Conservation (phyloP, 2,329 filamentous ascomycete species). For the Verticillium zaregamsianum region DNA sequence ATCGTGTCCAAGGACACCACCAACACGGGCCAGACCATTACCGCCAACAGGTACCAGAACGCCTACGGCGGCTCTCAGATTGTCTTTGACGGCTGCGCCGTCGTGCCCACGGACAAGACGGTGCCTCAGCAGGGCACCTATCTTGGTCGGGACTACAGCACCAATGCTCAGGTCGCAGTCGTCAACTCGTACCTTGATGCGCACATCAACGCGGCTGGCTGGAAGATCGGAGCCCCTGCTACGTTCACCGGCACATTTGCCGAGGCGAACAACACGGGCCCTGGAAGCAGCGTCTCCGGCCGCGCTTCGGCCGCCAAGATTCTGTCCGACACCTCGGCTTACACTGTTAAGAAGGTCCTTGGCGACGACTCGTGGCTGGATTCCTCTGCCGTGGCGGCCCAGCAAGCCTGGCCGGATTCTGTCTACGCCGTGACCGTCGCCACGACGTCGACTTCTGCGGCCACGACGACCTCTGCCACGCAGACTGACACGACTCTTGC, state of each 20-base stretch:
- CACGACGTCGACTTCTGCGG: background rate
- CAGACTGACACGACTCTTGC: constrained; percentile 15
- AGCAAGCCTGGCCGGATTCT: constrained; percentile 22
- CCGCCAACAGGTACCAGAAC: constrained; percentile 20
- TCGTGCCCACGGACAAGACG: constrained; percentile 7
- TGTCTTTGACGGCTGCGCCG: constrained; percentile 12
- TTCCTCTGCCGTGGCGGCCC: constrained; percentile 20
- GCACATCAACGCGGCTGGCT: constrained; percentile 20
- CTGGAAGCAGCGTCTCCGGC: constrained; percentile 18
- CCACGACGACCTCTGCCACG: constrained; percentile 9
- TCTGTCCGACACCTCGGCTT: constrained; percentile 10
- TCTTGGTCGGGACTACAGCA: constrained; percentile 21
- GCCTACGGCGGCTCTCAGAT: constrained; percentile 16
- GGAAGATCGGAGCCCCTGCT: constrained; percentile 17
- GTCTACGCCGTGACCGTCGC: constrained; percentile 13
- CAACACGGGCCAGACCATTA: constrained; percentile 20
- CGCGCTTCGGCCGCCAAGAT: constrained; percentile 18
- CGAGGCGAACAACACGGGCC: constrained; percentile 27
- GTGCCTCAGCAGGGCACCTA: constrained; percentile 19
- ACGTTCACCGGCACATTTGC: constrained; percentile 21
- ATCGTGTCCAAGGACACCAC: constrained; percentile 14
- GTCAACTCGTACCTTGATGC: constrained; percentile 24
- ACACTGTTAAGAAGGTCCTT: constrained; percentile 17
- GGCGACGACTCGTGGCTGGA: constrained; percentile 27
- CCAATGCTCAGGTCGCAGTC: constrained; percentile 19